These are phyloP conservation scores for Citrullus amarus DNA, from an alignment of 306 rosid genomes.

Conservation along the genomic window DNA sequence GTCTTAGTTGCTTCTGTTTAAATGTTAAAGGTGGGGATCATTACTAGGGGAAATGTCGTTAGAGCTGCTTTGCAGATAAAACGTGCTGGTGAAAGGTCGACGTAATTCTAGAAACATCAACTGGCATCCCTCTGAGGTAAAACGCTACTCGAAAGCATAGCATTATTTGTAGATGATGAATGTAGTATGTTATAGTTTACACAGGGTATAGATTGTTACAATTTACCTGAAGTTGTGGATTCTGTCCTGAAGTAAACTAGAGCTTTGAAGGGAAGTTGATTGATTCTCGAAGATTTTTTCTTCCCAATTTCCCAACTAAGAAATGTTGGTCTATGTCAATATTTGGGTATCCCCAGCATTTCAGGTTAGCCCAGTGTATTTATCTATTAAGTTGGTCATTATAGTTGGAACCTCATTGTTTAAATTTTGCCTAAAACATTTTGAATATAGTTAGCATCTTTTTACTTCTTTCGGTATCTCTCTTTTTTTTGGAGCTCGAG, in stretches of 20 bases:
- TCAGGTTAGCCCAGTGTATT: neutral
- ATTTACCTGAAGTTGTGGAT: neutral
- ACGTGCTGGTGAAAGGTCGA: constrained; percentile 28
- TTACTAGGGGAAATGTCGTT: constrained; percentile 82
- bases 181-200: neutral
- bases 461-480: neutral
- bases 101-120: constrained; percentile 4
- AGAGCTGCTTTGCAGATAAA: constrained; percentile 81
- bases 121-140: neutral
- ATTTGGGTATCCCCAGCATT: constrained; percentile 3
- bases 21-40: constrained; percentile 62
- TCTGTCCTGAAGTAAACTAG: neutral
- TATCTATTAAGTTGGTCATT: neutral
- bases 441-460: neutral
- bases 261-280: neutral
- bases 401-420: neutral
- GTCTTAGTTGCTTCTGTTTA: constrained; percentile 21
- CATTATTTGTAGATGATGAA: constrained; percentile 3
- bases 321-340: constrained; percentile 4
- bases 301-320: neutral
- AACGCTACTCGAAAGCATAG: neutral
- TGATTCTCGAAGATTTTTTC: neutral
- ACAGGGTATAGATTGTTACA: neutral
- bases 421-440: neutral
- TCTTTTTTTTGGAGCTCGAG: neutral